Base-by-base conservation (phyloP, 805 yeast genomes). In the Lipomyces sp. region DNA sequence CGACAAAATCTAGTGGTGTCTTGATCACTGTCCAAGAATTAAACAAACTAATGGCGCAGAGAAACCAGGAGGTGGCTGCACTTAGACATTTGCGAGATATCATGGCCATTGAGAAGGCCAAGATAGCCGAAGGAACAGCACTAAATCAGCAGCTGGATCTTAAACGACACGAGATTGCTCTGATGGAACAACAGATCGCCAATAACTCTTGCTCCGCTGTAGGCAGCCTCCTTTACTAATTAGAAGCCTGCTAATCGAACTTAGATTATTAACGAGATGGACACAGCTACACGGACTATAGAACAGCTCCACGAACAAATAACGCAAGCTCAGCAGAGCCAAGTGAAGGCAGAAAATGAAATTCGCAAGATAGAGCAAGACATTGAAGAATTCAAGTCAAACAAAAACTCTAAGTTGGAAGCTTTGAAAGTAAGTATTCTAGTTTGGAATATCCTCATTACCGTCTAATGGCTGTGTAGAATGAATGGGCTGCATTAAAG, bases 361-460 rank as follows among this genome's bases (percentile, higher is more conserved):
- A 83, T 90, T 11, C 70, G 73, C 2, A 75, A 75, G 6, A 87
- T 90, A 62, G 90, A 90, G 73, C 83, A 80, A 18, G 98, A 95
- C 75, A 90, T 92, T 80, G 81, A 83, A 61, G 98, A 95, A 73
- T 94, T 92, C 75, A 86, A 84, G 66, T 80, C 80, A 55, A 89
- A 96, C 75, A 93, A 92, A 72, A 91, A 93, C 0, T 84, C 88
- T 0, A 96, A 94, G 76, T 80, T 96, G 66, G 85, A 85, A 59
- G 86, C 89, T 72, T 71, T 81, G 45, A 74, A 72, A 61, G 64
- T 53, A 55, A 48, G 78, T 90, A 53, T 83, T 76, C 4, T 24
- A 42, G 48, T 42, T n/a, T 7, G n/a, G 8, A 42, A 42, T 24
- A 3, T 42, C 70, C 65, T 24, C 39, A 6, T 10, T 10, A 34